Conservation (phyloP, 2,329 filamentous ascomycete genomes). For the Colletotrichum phormii region DNA sequence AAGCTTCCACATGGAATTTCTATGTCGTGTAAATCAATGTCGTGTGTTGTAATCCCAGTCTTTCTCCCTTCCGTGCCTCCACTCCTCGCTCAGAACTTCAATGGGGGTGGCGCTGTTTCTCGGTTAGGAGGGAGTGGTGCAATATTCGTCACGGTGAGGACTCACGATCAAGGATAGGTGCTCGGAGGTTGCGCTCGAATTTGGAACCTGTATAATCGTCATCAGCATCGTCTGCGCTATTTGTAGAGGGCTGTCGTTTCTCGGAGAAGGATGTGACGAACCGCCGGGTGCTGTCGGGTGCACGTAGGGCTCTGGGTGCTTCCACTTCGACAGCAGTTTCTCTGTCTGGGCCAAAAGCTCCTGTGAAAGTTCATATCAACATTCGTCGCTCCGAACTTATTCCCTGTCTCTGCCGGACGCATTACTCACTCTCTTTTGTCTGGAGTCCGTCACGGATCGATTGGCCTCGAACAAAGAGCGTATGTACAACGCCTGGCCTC, state of each 20-base stretch:
- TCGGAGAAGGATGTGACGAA: constrained; percentile 53
- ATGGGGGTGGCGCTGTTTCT: constrained; percentile 59
- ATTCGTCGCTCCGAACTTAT: rapidly evolving
- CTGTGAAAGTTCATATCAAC: constrained; percentile 58
- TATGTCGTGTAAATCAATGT: neutral
- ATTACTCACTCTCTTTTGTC: constrained; percentile 81
- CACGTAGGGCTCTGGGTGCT: constrained; percentile 94
- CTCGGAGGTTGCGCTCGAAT: constrained; percentile 92
- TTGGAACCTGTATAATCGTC: constrained; percentile 77
- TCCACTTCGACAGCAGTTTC: constrained; percentile 90
- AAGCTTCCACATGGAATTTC: neutral
- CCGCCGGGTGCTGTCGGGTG: constrained; percentile 94
- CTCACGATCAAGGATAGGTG: constrained; percentile 84
- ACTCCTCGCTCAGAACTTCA: constrained; percentile 55
- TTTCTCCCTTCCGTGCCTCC: constrained; percentile 5
- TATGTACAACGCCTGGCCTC: constrained; percentile 96
- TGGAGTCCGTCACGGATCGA: constrained; percentile 82
- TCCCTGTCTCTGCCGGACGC: too few species aligned
- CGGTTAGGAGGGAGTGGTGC: neutral
- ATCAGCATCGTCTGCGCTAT: neutral
- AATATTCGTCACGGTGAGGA: constrained; percentile 44
- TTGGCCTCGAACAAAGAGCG: constrained; percentile 96
- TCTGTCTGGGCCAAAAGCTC: constrained; percentile 88
- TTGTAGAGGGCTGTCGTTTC: neutral
- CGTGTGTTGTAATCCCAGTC: constrained; percentile 44